Conservation (phyloP, 306 rosid species). For the Malus fusca region DNA sequence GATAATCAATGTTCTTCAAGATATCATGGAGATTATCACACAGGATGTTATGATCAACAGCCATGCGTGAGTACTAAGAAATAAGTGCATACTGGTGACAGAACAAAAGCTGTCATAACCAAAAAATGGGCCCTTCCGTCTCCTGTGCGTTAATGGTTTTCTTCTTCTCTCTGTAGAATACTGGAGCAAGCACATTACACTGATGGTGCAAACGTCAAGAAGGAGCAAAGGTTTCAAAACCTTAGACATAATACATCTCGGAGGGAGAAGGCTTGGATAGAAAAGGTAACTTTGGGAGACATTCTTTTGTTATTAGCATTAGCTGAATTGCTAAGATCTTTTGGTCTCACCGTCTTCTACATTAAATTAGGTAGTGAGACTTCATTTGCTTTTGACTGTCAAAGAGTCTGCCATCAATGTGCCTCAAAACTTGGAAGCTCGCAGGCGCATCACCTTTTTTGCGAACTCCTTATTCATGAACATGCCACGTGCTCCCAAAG, state of each 20-base stretch:
- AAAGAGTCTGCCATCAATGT: conserved; percentile 97
- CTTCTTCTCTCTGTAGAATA: conserved; percentile 40
- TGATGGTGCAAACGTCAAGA: conserved; percentile 17
- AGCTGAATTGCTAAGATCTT: conserved; percentile 4
- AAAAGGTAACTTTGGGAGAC: conserved; percentile 50
- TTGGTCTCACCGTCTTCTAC: conserved; percentile 18
- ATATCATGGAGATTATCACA: conserved; percentile 81
- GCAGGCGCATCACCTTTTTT: conserved; percentile 96
- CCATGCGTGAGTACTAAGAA: conserved; percentile 45
- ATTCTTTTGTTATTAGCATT: neutral
- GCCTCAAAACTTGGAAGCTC: conserved; percentile 94
- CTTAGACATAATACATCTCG: conserved; percentile 26
- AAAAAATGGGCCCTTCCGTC: conserved; percentile 2
- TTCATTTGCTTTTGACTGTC: conserved; percentile 82
- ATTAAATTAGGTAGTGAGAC: conserved; percentile 64
- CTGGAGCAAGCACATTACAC: conserved; percentile 23
- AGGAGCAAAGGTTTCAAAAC: conserved; percentile 60
- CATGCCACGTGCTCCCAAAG: conserved; percentile 92
- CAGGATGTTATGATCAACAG: conserved; percentile 80
- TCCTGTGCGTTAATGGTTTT: conserved; percentile 19
- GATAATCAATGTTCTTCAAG: conserved; percentile 85
- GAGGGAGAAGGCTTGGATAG: conserved; percentile 44
- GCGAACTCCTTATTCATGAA: conserved; percentile 95
- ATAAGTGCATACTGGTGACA: conserved; percentile 1
- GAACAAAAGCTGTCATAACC: neutral